Percentiles rank a stretch among this genome's conserved stretches.
Evolutionary conservation across 139 green algal species (phyloP).

Genomic region (Chlorella ohadii): DNA sequence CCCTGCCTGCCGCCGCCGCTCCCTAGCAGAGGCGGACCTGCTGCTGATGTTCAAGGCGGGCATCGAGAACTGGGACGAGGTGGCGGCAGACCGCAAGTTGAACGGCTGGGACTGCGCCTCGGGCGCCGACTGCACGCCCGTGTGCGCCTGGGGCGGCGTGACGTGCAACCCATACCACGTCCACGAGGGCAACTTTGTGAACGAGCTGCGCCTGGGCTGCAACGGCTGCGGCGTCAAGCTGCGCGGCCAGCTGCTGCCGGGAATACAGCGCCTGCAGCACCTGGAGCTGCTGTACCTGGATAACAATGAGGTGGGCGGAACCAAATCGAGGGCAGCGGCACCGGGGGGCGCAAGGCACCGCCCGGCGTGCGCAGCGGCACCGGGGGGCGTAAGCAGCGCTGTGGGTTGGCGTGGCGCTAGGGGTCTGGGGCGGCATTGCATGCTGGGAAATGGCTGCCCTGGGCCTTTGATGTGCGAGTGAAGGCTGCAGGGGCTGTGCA

Average conservation of each 20-base stretch:
- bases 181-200: slow-evolving; percentile 23
- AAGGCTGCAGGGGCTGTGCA: too few relatives aligned
- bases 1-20: too few relatives aligned
- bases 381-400: background rate
- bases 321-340: too few relatives aligned
- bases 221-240: slow-evolving; percentile 4
- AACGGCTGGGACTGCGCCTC: background rate
- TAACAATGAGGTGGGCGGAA: background rate
- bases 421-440: too few relatives aligned
- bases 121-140: background rate
- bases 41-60: slow-evolving; percentile 4
- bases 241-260: background rate
- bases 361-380: too few relatives aligned
- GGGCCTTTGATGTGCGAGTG: background rate
- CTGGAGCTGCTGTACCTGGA: background rate
- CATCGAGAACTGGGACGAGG: slow-evolving; percentile 21
- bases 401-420: background rate
- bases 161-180: slow-evolving; percentile 11
- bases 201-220: slow-evolving; percentile 8
- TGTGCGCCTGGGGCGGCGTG: slow-evolving; percentile 24
- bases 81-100: background rate
- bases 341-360: too few relatives aligned
- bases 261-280: slow-evolving; percentile 15
- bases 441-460: background rate
- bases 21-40: slow-evolving; percentile 7